phyloP scores from a whole-genome alignment of 2,329 filamentous ascomycete genomes.

The Lithohypha guttulata region DNA sequence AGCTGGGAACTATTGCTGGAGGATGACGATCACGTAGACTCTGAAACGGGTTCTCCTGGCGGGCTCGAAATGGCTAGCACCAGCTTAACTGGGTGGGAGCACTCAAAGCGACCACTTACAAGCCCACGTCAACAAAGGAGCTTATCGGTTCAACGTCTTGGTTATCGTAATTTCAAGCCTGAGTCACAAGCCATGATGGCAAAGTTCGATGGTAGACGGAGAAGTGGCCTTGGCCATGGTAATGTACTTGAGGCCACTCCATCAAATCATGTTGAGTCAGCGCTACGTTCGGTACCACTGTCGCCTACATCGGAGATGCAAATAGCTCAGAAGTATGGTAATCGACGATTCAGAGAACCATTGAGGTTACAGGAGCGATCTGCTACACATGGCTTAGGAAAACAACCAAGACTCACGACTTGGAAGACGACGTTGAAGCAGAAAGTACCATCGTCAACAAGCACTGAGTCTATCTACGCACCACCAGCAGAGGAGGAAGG shows the following conservation, averaged over 20 bases:
- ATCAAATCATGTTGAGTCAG: background rate
- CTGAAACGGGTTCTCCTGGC: too few species aligned
- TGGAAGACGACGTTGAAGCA: too few species aligned
- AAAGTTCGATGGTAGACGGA: conserved; percentile 1
- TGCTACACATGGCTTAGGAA: too few species aligned
- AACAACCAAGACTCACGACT: too few species aligned
- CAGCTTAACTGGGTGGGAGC: too few species aligned
- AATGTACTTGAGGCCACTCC: background rate
- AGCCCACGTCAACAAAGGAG: too few species aligned
- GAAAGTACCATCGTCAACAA: background rate
- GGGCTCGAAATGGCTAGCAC: too few species aligned
- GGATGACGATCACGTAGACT: background rate
- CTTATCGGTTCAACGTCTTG: too few species aligned
- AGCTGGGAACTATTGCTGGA: conserved; percentile 6
- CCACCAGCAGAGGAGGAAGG: background rate
- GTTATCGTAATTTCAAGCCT: too few species aligned
- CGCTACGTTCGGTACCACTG: background rate
- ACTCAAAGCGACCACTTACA: background rate
- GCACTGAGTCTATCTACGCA: background rate
- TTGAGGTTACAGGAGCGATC: too few species aligned
- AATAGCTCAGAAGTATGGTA: too few species aligned
- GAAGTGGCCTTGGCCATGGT: conserved; percentile 3
- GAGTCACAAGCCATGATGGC: too few species aligned
- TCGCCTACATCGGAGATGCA: background rate
- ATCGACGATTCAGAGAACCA: background rate